Base-by-base conservation (phyloP, 108 stramenopile genomes). In the Discostella pseudostelligera region DNA sequence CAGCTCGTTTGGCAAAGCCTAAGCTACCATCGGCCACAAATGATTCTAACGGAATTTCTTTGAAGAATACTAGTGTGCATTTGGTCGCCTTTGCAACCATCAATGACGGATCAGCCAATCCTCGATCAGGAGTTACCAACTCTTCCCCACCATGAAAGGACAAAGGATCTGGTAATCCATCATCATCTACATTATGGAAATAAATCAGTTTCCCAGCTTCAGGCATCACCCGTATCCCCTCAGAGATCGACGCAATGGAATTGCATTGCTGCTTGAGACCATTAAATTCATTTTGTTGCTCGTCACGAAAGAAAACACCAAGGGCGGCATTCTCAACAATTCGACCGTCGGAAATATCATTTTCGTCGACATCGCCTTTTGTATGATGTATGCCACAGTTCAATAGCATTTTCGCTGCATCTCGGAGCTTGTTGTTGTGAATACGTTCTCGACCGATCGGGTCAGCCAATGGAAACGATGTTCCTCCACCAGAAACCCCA, bases 101-200 rank as follows among this genome's bases (percentile, higher is more conserved):
- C 39, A 58, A 17, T 10, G 45, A 22, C 8, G 8, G 37, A 32
- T 19, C 0, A 20, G 3, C 36, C 24, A 1, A 3, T 35, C 55
- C 32, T 35, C 26, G 20, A 42, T 10, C 14, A 54, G 66, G 24
- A 3, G 35, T 29, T 28, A 61, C 35, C 55, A 75, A 56, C 56
- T 75, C 74, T 37, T 77, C 70, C 8, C 76, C 76, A 20, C 76
- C 70, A 24, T 77, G 76, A 66, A 77, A 77, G 14, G 76, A 66
- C 12, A 28, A n/a, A 20, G 70, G 56, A 59, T 77, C 76, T 12
- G 76, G 57, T 42, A 28, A 56, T 14, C 76, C 76, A 50, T 59
- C 65, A 53, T 77, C 63, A 39, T 64, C 49, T 19, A 77, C 28
- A 44, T 71, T 77, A 62, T 72, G 76, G 35, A 77, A 77, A 43